phyloP scores from a whole-genome alignment of 345 rosid genomes.

The Sonneratia caseolaris region DNA sequence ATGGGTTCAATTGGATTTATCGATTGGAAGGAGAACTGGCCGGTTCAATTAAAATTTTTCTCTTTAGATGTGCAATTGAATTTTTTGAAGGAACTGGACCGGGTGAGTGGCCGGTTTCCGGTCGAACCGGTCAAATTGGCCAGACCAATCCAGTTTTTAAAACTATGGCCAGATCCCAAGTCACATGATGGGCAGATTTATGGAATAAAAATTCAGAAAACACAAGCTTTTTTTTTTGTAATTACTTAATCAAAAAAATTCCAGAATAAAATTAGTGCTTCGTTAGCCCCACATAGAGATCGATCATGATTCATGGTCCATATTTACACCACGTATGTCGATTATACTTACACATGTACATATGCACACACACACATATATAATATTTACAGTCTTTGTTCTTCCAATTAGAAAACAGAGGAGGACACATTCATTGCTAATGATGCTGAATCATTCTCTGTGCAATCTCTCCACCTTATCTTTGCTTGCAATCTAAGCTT shows the following conservation, averaged over 20 bases:
- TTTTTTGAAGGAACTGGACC: too few relatives aligned
- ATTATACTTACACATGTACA: background rate
- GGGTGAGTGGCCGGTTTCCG: too few relatives aligned
- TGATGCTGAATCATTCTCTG: conserved; percentile 20
- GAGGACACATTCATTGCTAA: conserved; percentile 15
- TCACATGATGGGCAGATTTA: too few relatives aligned
- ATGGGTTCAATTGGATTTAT: too few relatives aligned
- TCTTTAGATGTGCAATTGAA: too few relatives aligned
- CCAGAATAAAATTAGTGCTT: background rate
- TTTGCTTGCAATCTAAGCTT: conserved; percentile 52
- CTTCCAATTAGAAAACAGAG: background rate
- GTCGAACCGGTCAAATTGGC: too few relatives aligned
- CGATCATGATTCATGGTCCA: background rate
- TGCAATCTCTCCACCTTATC: background rate
- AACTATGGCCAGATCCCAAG: too few relatives aligned
- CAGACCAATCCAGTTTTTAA: too few relatives aligned
- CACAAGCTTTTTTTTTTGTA: too few relatives aligned
- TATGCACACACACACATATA: background rate
- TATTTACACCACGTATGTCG: background rate
- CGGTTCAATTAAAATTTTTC: too few relatives aligned
- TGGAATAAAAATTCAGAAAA: too few relatives aligned
- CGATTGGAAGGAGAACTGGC: too few relatives aligned
- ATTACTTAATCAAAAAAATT: background rate
- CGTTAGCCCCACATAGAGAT: background rate
- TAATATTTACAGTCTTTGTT: background rate